phyloP scores from a whole-genome alignment of 805 yeast species.

The Yamadazyma ubonensis region DNA sequence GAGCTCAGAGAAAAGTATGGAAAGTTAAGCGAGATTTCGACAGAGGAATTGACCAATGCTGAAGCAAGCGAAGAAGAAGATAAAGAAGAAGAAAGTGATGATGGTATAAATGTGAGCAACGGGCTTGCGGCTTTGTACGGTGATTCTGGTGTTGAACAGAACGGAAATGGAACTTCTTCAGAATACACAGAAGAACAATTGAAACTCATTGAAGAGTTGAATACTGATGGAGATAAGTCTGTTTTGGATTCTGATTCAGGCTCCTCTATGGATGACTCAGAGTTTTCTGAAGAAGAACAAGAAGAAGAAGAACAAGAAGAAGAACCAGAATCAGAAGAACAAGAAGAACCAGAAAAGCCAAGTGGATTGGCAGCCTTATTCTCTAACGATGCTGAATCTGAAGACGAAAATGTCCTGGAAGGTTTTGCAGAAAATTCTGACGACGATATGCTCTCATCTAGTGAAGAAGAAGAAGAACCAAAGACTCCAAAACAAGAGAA shows the following conservation, averaged over 20 bases:
- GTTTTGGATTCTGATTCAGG: slow-evolving; percentile 12
- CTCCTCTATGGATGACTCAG: slow-evolving; percentile 17
- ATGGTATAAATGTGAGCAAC: slow-evolving; percentile 13
- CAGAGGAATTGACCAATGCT: slow-evolving; percentile 17
- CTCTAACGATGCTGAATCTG: slow-evolving; percentile 15
- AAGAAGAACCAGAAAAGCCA: slow-evolving; percentile 11
- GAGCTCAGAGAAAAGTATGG: slow-evolving; percentile 58
- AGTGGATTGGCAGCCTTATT: slow-evolving; percentile 20
- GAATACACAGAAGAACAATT: slow-evolving; percentile 37
- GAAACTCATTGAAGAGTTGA: slow-evolving; percentile 24
- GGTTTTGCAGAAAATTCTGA: slow-evolving; percentile 16
- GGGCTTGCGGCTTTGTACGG: slow-evolving; percentile 37
- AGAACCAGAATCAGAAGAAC: slow-evolving; percentile 16
- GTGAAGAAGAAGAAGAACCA: slow-evolving; percentile 32
- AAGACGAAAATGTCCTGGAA: slow-evolving; percentile 19
- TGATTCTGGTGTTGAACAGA: slow-evolving; percentile 6
- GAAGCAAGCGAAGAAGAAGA: slow-evolving; percentile 21
- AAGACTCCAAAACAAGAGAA: slow-evolving; percentile 26
- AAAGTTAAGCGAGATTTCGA: slow-evolving; percentile 24
- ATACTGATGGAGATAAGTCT: not conserved
- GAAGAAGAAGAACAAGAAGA: slow-evolving; percentile 13
- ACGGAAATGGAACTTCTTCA: slow-evolving; percentile 17
- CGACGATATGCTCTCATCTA: slow-evolving; percentile 21
- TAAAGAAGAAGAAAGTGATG: slow-evolving; percentile 13
- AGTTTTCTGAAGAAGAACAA: slow-evolving; percentile 17